Percentiles rank a stretch among this genome's conserved stretches.
Evolutionary conservation across 2,329 filamentous ascomycete genomes (phyloP).

Genomic region (Talaromyces sp.): DNA sequence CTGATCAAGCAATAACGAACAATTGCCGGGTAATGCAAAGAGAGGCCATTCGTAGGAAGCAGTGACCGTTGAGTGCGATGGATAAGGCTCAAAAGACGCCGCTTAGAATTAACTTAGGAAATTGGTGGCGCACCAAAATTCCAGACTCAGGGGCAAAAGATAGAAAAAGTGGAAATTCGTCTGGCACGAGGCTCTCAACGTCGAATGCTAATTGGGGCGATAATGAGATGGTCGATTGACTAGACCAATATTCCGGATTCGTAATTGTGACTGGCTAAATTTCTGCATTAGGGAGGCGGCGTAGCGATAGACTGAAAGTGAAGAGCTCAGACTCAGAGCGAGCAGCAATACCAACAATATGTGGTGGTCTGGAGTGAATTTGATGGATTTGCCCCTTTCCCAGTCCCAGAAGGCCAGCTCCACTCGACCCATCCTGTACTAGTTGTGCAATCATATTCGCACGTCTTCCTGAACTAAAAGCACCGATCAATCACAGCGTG

Average conservation of each 20-base stretch:
- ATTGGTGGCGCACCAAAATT: constrained; percentile 1
- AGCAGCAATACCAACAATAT: too few species aligned
- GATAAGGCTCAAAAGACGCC: background rate
- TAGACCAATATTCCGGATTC: background rate
- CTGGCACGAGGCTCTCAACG: constrained; percentile 10
- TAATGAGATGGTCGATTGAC: background rate
- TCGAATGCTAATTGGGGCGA: constrained; percentile 6
- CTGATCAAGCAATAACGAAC: background rate
- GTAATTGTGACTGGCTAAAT: constrained; percentile 1
- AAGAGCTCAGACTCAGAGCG: background rate
- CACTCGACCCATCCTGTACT: background rate
- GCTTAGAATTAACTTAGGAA: background rate
- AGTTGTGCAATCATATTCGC: background rate
- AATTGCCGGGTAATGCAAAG: background rate
- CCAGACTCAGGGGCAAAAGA: constrained; percentile 5
- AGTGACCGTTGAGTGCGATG: background rate
- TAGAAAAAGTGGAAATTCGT: constrained; percentile 10
- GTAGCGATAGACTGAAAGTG: background rate
- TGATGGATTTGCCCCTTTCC: constrained; percentile 6
- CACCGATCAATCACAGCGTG: constrained; percentile 8
- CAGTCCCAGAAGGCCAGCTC: constrained; percentile 2
- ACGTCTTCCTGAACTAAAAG: background rate
- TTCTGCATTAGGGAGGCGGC: constrained; percentile 2
- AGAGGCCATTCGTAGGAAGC: too few species aligned
- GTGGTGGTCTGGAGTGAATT: background rate